Evolutionary conservation across 2,329 filamentous ascomycete species (phyloP), one percentile per base, ranked within the genome.

Genomic region (Claviceps maximensis): DNA sequence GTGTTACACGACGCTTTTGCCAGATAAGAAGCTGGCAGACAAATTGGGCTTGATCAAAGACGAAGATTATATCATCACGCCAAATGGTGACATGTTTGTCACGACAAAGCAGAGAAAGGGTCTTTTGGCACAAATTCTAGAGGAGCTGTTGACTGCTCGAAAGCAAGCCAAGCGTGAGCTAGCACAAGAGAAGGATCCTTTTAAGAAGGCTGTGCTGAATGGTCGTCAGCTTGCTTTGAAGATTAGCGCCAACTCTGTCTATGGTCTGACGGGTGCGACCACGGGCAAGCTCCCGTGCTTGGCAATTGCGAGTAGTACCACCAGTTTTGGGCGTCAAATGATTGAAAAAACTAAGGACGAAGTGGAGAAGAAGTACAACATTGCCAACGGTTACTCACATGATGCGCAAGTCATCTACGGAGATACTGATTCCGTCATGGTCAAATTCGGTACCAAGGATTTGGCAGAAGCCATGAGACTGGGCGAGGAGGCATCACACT

Each of bases 391-490:
- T 19, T 98, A 97, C 69, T 82, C 80, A 1, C 89, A 97, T 66
- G 87, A 98, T 67, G 93, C 93, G 0, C 84, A 96, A 65, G 93
- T 98, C 71, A 94, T 98, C 58, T 98, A 98, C 61, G 93, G 93
- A 73, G 93, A 98, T 69, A 98, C 93, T 2, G 93, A 98, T 77
- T 98, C 93, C 9, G 93, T 98, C 72, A 98, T 98, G 93, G 91
- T 98, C 56, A 97, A 96, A 65, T 98, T 98, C 60, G 93, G 93
- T 45, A 90, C 89, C 10, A 84, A 82, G 44, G 89, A 96, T 58
- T 75, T 98, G 19, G 78, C 80, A 6, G 87, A 93, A 58, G 86
- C 89, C 23, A 98, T 98, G 93, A 89, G 86, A 63, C 75, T 98
- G 25, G 93, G 93, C n/a, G 80, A 95, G 64, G 90, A 98, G 67